Percentiles rank a stretch among this genome's conserved stretches.
These are phyloP conservation scores for Allium sativum DNA, from an alignment of 106 monocot genomes.

Conservation along the genomic window DNA sequence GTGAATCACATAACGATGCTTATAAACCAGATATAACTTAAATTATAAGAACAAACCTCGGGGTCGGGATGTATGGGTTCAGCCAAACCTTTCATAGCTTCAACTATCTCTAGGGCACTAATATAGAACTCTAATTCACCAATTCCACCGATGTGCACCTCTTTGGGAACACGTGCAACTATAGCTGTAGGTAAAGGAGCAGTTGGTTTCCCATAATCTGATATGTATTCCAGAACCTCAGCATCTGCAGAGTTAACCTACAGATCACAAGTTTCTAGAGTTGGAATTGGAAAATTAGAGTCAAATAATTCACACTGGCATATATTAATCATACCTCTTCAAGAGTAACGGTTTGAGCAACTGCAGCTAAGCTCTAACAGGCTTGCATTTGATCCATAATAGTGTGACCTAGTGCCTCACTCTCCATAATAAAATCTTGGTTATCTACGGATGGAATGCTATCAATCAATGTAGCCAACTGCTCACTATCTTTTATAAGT, in stretches of 20 bases:
- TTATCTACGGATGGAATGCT: constrained; percentile 97
- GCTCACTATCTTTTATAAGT: constrained; percentile 95
- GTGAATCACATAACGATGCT: too few species aligned
- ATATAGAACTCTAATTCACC: constrained; percentile 75
- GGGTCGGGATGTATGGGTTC: constrained; percentile 88
- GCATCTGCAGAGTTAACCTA: constrained; percentile 86
- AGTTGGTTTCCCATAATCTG: constrained; percentile 70
- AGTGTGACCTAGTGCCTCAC: constrained; percentile 95
- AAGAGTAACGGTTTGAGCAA: constrained; percentile 90
- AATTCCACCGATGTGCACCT: constrained; percentile 63
- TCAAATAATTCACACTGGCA: not conserved
- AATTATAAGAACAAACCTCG: constrained; percentile 60
- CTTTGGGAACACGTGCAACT: constrained; percentile 93
- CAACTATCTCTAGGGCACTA: constrained; percentile 64
- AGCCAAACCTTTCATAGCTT: constrained; percentile 73
- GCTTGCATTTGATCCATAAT: constrained; percentile 96
- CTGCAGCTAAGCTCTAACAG: constrained; percentile 76
- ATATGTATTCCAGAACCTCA: constrained; percentile 86
- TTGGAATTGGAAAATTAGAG: too few species aligned
- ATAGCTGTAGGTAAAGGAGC: constrained; percentile 92
- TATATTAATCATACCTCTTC: constrained; percentile 54
- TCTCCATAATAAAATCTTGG: constrained; percentile 98
- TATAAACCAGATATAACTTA: too few species aligned
- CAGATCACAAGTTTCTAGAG: not conserved
- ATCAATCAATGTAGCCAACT: constrained; percentile 94